These are phyloP conservation scores for Picea mariana DNA, from an alignment of 83 land plant species.

Conservation along the genomic window DNA sequence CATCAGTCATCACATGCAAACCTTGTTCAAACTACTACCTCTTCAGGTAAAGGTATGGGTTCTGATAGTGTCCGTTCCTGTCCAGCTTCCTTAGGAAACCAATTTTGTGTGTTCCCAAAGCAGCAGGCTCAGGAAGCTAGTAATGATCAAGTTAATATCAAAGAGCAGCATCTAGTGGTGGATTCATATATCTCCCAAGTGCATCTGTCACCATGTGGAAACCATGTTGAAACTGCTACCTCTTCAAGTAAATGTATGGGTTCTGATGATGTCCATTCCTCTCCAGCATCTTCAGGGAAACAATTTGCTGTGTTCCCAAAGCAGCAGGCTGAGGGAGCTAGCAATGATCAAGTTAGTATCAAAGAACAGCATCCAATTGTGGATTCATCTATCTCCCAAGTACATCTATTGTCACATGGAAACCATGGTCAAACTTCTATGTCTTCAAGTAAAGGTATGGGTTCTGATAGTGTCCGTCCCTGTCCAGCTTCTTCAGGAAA, in stretches of 20 bases:
- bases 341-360: background rate
- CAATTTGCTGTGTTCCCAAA: background rate
- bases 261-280: background rate
- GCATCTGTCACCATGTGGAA: background rate
- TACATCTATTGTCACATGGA: background rate
- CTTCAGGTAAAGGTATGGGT: background rate
- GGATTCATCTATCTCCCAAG: background rate
- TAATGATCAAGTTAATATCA: background rate
- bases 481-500: conserved; percentile 3
- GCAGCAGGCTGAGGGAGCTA: background rate
- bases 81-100: background rate
- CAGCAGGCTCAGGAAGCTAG: background rate
- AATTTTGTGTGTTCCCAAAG: background rate
- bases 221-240: background rate
- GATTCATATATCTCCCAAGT: background rate
- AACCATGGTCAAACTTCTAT: background rate
- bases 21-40: background rate
- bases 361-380: conserved; percentile 6
- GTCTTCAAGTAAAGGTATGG: background rate
- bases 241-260: background rate
- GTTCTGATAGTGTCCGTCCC: background rate
- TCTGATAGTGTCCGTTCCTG: background rate
- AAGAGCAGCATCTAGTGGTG: background rate
- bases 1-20: background rate
- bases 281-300: background rate